A percentile compares a stretch with the other conserved stretches of the same genome.
Conservation (phyloP, 176 grass and related monocot species). For the Rhynchospora pubera region DNA sequence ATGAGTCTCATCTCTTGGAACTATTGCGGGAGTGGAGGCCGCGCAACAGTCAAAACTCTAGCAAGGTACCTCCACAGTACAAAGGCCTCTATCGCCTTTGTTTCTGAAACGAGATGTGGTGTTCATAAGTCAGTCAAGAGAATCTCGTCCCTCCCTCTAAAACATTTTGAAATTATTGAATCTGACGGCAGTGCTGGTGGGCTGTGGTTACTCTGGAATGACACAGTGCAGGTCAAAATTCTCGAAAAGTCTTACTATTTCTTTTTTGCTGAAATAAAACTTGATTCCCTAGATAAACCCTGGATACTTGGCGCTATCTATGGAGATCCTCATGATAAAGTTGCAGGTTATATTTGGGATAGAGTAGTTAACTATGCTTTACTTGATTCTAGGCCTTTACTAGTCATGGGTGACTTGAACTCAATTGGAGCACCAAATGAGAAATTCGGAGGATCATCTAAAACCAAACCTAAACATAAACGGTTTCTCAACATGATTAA, state of each 20-base stretch:
- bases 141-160: neutral
- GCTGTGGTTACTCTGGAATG: neutral
- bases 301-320: no score
- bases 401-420: neutral
- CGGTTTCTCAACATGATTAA: no score
- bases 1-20: no score
- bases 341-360: neutral
- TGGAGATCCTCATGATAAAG: neutral
- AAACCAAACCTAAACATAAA: no score
- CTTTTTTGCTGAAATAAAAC: neutral
- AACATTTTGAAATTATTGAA: neutral
- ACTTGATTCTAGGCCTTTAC: neutral
- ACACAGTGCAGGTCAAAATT: neutral
- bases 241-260: neutral
- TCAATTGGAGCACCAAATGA: neutral
- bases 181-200: neutral
- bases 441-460: no score
- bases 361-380: neutral
- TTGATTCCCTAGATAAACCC: neutral
- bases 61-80: neutral
- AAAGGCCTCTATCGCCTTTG: neutral
- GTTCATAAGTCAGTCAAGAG: neutral
- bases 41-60: neutral
- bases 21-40: no score
- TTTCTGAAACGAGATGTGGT: neutral